Conservation (phyloP, 148 eudicot species). For the Spergularia bocconei region DNA sequence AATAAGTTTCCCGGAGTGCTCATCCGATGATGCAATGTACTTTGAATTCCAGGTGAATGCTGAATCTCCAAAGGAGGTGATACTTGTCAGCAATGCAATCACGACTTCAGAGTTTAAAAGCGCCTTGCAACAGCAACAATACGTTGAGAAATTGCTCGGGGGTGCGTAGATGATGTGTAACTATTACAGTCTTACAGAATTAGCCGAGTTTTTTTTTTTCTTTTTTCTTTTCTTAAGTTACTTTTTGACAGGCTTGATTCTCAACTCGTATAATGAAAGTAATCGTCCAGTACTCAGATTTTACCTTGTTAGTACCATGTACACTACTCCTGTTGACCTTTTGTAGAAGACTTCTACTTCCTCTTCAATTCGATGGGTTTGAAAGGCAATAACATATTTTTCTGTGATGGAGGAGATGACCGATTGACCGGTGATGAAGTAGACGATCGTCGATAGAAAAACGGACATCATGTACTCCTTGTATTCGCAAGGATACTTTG, state of each 20-base stretch:
- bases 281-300: background rate
- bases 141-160: conserved; percentile 72
- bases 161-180: conserved; percentile 34
- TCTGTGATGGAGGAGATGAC: too few relatives aligned
- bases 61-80: conserved; percentile 54
- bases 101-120: conserved; percentile 69
- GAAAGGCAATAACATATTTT: too few relatives aligned
- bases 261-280: too few relatives aligned
- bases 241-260: too few relatives aligned
- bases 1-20: background rate
- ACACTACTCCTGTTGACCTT: background rate
- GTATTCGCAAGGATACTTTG: too few relatives aligned
- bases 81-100: conserved; percentile 77
- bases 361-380: too few relatives aligned
- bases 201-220: background rate
- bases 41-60: conserved; percentile 68
- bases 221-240: background rate
- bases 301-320: background rate
- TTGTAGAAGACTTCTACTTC: background rate
- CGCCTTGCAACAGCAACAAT: conserved; percentile 62
- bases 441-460: too few relatives aligned
- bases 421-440: too few relatives aligned
- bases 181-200: background rate
- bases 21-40: background rate
- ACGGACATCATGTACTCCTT: too few relatives aligned